Conservation (phyloP, 768 basidiomycete species). For the Lentinus brumalis region DNA sequence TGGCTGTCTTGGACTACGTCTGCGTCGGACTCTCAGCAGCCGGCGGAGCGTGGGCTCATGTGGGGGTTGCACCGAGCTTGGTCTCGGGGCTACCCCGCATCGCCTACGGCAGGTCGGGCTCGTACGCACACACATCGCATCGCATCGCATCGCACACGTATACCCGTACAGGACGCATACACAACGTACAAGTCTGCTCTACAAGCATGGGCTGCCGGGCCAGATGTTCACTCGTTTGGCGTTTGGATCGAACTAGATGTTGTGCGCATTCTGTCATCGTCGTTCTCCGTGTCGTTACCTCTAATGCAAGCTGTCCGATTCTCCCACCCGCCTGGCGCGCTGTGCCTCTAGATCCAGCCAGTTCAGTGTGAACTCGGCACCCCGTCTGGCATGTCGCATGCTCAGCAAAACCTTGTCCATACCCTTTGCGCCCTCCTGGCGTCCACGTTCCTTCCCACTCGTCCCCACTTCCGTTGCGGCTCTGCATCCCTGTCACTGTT, state of each 20-base stretch:
- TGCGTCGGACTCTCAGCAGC: conserved; percentile 1
- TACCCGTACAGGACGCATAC: conserved; percentile 4
- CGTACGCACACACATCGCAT: not conserved
- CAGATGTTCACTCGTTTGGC: not conserved
- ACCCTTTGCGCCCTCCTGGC: not conserved
- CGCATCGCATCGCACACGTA: not conserved
- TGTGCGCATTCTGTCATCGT: conserved; percentile 18
- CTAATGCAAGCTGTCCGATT: conserved; percentile 18
- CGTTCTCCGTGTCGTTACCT: conserved; percentile 13
- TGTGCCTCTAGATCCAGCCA: not conserved
- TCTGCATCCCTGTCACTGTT: not conserved
- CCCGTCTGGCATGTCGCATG: not conserved
- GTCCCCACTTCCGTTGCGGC: not conserved
- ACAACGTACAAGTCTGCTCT: not conserved
- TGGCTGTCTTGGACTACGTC: not conserved
- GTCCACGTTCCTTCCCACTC: not conserved
- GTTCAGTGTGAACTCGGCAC: too few relatives aligned
- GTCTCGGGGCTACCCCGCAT: conserved; percentile 1
- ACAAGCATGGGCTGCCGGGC: not conserved
- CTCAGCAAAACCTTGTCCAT: not conserved
- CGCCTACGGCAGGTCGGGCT: not conserved
- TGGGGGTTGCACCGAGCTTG: conserved; percentile 8
- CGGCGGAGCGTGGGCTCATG: not conserved
- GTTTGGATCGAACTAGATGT: conserved; percentile 8
- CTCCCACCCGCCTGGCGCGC: not conserved